phyloP scores from a whole-genome alignment of 2,329 filamentous ascomycete genomes.

The Cytospora mali region DNA sequence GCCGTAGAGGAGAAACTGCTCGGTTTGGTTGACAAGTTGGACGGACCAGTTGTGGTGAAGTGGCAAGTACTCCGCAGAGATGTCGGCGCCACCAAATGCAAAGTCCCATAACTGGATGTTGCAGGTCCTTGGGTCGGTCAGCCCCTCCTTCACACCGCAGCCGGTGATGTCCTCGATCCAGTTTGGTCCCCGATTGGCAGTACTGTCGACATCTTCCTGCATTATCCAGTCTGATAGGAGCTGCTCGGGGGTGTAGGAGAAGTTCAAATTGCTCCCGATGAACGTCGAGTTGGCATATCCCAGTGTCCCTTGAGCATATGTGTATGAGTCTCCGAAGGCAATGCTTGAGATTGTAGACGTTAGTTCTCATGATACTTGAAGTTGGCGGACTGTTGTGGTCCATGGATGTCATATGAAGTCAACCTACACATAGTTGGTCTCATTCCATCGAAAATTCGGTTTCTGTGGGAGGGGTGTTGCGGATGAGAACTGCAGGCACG shows the following conservation, averaged over 20 bases:
- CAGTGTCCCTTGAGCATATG: constrained; percentile 56
- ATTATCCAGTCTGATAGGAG: constrained; percentile 53
- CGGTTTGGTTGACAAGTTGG: constrained; percentile 52
- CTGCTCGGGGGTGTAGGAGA: constrained; percentile 45
- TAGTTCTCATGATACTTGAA: background rate
- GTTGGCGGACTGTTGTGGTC: too few species aligned
- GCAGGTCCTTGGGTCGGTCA: constrained; percentile 47
- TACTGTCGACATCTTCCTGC: constrained; percentile 51
- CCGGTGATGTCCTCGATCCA: constrained; percentile 57
- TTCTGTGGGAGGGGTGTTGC: background rate
- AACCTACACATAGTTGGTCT: background rate
- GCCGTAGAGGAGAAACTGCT: constrained; percentile 50
- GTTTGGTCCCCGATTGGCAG: constrained; percentile 55
- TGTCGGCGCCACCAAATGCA: constrained; percentile 56
- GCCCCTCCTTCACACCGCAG: constrained; percentile 49
- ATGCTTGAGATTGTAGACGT: constrained; percentile 36
- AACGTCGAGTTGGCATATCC: constrained; percentile 55
- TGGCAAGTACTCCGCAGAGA: constrained; percentile 48
- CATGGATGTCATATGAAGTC: background rate
- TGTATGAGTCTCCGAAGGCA: constrained; percentile 55
- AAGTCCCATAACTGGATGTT: constrained; percentile 57
- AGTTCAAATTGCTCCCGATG: constrained; percentile 55
- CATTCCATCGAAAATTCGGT: background rate
- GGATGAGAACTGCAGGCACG: background rate
- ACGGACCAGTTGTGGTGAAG: constrained; percentile 55